Evolutionary conservation across 2,329 filamentous ascomycete species (phyloP).

Genomic region (Botrytis fabae): DNA sequence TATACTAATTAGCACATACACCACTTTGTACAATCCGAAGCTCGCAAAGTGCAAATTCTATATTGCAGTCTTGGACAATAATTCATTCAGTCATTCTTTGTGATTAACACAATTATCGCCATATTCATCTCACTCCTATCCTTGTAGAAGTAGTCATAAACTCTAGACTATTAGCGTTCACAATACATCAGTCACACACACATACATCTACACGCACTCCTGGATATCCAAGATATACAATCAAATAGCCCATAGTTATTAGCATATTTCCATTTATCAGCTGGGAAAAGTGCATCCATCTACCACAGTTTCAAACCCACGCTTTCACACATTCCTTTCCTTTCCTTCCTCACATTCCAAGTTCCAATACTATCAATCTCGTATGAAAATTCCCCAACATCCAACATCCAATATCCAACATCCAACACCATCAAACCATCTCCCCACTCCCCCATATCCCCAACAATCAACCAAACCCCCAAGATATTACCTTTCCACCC

Average conservation of each 20-base stretch:
- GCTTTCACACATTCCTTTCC: background rate
- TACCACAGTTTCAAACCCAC: background rate
- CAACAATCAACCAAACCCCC: background rate
- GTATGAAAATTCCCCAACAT: background rate
- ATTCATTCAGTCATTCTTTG: background rate
- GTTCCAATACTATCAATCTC: too few species aligned
- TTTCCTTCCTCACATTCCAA: background rate
- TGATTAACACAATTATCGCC: background rate
- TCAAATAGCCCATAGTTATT: background rate
- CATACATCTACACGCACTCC: background rate
- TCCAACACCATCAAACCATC: background rate
- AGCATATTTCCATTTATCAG: background rate
- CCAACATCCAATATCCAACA: background rate
- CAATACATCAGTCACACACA: background rate
- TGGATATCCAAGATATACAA: background rate
- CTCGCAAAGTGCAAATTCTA: background rate
- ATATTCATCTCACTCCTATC: background rate
- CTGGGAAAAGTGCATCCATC: background rate
- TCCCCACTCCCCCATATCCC: too few species aligned
- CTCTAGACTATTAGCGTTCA: background rate
- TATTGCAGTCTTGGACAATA: accelerated
- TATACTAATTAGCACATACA: accelerated
- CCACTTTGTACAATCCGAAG: accelerated
- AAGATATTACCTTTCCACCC: background rate
- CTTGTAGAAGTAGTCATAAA: background rate